Percentiles rank a stretch among this genome's conserved stretches.
Evolutionary conservation across 176 grass and related monocot genomes (phyloP).

Genomic region (Themeda triandra): DNA sequence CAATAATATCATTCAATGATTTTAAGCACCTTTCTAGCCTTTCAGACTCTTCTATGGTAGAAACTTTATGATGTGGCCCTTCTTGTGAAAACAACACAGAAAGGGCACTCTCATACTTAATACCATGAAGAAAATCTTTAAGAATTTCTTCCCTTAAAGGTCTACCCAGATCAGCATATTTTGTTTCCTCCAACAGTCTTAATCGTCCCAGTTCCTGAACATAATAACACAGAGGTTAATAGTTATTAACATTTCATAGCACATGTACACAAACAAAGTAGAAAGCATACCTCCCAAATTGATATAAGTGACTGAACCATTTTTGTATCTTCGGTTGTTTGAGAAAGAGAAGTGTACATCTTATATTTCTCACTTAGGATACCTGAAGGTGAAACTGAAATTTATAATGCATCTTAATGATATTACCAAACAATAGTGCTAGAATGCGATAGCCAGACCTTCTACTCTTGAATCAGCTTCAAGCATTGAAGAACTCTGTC

Average conservation of each 20-base stretch:
- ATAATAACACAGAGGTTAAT: constrained; percentile 5
- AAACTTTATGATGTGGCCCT: constrained; percentile 38
- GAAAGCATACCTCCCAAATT: constrained; percentile 81
- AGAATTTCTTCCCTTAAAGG: constrained; percentile 58
- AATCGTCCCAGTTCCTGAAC: constrained; percentile 59
- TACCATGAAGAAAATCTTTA: constrained; percentile 57
- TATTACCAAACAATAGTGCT: constrained; percentile 25
- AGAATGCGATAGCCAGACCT: constrained; percentile 43
- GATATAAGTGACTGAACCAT: constrained; percentile 94
- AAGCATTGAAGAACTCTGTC: constrained; percentile 89
- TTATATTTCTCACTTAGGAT: constrained; percentile 89
- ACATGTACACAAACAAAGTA: constrained; percentile 21
- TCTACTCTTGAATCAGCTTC: constrained; percentile 82
- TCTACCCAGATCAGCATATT: constrained; percentile 36
- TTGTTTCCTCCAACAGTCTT: constrained; percentile 53
- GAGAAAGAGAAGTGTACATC: constrained; percentile 79
- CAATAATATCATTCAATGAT: constrained; percentile 55
- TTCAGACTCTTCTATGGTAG: constrained; percentile 47
- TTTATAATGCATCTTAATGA: constrained; percentile 25
- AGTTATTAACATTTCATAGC: constrained; percentile 19
- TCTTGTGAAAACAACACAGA: constrained; percentile 57
- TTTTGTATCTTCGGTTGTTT: constrained; percentile 66
- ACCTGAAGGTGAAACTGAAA: constrained; percentile 47
- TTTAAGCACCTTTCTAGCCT: constrained; percentile 61
- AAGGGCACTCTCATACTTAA: constrained; percentile 62